These are phyloP conservation scores for Astrephomene gubernaculifera DNA, from an alignment of 139 green algal genomes.

Conservation along the genomic window DNA sequence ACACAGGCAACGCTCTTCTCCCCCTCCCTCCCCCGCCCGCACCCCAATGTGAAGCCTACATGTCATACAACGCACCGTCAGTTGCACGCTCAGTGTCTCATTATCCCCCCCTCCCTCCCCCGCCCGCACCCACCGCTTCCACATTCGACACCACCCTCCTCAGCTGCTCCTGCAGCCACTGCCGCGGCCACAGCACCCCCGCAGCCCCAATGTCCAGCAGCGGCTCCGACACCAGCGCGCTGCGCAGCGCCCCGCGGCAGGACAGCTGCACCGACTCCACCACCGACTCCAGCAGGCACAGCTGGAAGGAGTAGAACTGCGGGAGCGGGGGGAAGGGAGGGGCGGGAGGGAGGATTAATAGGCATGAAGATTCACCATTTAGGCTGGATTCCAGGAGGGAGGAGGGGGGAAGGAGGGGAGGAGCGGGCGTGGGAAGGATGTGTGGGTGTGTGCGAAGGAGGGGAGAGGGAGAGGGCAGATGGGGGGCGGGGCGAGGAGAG, in stretches of 20 bases:
- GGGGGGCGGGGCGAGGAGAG: background rate
- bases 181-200: background rate
- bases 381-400: background rate
- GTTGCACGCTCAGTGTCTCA: too few species aligned
- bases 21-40: too few species aligned
- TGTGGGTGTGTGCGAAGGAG: background rate
- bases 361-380: too few species aligned
- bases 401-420: too few species aligned
- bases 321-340: background rate
- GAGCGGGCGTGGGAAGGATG: background rate
- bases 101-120: too few species aligned
- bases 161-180: background rate
- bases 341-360: too few species aligned
- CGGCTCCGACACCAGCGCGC: background rate
- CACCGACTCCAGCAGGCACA: background rate
- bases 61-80: too few species aligned
- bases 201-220: background rate
- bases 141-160: background rate
- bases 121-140: background rate
- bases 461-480: background rate
- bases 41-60: too few species aligned
- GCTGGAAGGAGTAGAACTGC: background rate
- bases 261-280: constrained; percentile 2
- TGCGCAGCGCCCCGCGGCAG: background rate
- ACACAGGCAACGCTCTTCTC: too few species aligned